phyloP scores from a whole-genome alignment of 495 filamentous ascomycete species.

The Chaetomium fimeti region DNA sequence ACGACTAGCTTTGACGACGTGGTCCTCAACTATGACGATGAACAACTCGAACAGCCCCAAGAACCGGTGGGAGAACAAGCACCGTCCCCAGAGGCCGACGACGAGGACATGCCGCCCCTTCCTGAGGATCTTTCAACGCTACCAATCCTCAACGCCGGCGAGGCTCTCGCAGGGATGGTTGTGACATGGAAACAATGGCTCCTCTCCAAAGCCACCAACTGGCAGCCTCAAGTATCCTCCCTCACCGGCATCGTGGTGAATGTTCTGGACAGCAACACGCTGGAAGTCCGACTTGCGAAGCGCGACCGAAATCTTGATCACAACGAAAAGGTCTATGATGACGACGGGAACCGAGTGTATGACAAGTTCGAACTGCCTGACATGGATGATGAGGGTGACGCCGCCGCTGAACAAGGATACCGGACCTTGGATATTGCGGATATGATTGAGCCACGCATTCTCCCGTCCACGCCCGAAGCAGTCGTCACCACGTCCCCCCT shows the following conservation, averaged over 20 bases:
- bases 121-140: constrained; percentile 62
- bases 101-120: constrained; percentile 63
- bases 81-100: constrained; percentile 24
- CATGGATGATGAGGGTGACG: constrained; percentile 39
- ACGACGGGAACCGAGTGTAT: constrained; percentile 45
- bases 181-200: constrained; percentile 78
- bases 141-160: constrained; percentile 51
- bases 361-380: constrained; percentile 49
- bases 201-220: constrained; percentile 70
- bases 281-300: constrained; percentile 65
- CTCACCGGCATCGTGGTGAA: constrained; percentile 62
- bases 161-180: constrained; percentile 61
- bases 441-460: constrained; percentile 47
- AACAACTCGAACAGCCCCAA: constrained; percentile 33
- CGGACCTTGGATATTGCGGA: constrained; percentile 40
- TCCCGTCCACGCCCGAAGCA: constrained; percentile 31
- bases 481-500: background rate
- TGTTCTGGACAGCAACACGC: constrained; percentile 43
- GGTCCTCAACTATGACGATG: constrained; percentile 56
- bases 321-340: constrained; percentile 47
- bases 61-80: constrained; percentile 33
- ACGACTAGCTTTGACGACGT: constrained; percentile 32
- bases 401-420: constrained; percentile 35
- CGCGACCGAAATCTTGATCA: constrained; percentile 61
- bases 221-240: constrained; percentile 70